Base-by-base conservation (phyloP, 495 filamentous ascomycete genomes). In the Hypomontagnella monticulosa region DNA sequence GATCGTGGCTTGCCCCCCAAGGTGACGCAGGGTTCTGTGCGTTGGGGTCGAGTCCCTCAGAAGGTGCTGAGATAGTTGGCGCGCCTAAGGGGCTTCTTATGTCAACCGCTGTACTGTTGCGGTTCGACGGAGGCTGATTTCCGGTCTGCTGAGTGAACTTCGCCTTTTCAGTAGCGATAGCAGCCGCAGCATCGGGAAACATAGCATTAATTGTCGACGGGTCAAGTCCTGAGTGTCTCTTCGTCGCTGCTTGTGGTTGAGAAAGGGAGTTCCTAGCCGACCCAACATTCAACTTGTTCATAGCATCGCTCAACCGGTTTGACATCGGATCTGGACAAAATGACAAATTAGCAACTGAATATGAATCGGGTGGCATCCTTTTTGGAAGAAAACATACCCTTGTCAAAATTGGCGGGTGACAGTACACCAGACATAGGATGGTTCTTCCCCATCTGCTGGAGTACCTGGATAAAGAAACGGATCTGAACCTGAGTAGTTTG, bases 401-500 rank as follows among this genome's bases (percentile, higher is more conserved):
- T 98, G 74, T 99, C 95, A 79, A 97, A 96, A 70, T 93, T 97
- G 27, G 96, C 91, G 9, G 95, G 95, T 16, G 95, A 98, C 34
- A 99, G 82, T 30, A 99, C 88, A 44, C 93, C 93, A 40, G 96
- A 97, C 91, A 98, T 97, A 19, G 95, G 95, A 77, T 98, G 95
- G 67, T 87, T 92, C 80, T 97, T 96, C 32, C 93, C 90, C 96
- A 99, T 99, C 76, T 98, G 94, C 81, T 98, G 92, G 70, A 99
- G 79, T 32, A 98, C 95, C 78, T 97, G 93, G 68, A 97, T 98
- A 80, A 99, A 99, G 82, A 99, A 99, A 47, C 96, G 90, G 63
- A 97, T 97, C 79, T 99, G 95, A 52, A 99, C 94, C 78, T 99
- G 96, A 4, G 95, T 98, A 5, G 95, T 97, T 79, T 99, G 95